Base-by-base conservation (phyloP, 345 rosid genomes). In the Sonneratia caseolaris region DNA sequence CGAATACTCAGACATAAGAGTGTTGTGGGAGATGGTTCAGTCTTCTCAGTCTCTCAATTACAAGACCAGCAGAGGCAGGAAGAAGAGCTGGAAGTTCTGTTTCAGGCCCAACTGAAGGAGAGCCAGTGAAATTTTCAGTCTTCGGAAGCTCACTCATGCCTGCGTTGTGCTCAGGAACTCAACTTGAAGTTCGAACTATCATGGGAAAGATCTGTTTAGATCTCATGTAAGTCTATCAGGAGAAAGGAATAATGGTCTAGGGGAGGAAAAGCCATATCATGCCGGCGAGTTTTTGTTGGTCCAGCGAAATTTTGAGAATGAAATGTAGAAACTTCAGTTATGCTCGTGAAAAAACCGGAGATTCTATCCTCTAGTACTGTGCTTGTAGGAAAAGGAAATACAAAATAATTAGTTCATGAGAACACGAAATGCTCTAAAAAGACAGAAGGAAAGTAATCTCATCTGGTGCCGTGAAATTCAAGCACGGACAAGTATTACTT, bases 21-120 rank as follows among this genome's bases (percentile, higher is more conserved):
- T 89, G 72, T 81, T 86, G 90, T 86, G 91, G 91, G 80, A 84
- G 66, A 79, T 89, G 76, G 51, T 89, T 75, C 89, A 86, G 38
- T 88, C 86, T 75, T 68, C 86, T 71, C 70, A 59, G 45, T 69
- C 84, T 37, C 76, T 70, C 9, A 66, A 40, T 53, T 36, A 22
- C 51, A 32, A 56, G 24, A 66, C 21, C 72, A 72, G 68, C 53
- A 45, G 74, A 32, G 65, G 27, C 43, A 8, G 16, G 15, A 59
- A 42, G 40, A 59, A 0, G 21, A 38, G 57, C 37, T 27, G 53
- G 65, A 55, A 38, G 55, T 66, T 53, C 18, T 53, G 71, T 32
- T 49, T 51, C 24, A 47, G 49, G 42, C 74, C 14, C 22, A 49
- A 32, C 66, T 62, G 38, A 62, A 10, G 5, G 32, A 22, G 13